Evolutionary conservation across 2,329 filamentous ascomycete genomes (phyloP).

Genomic region (Cadophora malorum): DNA sequence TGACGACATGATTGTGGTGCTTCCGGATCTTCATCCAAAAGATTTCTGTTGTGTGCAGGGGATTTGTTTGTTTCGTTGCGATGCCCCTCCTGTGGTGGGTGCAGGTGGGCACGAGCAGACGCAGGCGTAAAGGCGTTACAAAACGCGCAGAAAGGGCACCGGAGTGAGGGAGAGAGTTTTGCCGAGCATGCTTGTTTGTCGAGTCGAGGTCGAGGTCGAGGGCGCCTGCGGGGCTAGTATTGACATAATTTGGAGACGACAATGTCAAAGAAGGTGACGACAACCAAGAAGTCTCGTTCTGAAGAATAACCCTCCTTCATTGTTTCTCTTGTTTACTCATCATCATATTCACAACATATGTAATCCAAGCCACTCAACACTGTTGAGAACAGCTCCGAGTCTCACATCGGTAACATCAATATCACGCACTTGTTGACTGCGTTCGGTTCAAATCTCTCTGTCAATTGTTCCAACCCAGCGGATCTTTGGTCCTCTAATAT

Average conservation of each 20-base stretch:
- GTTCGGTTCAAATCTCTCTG: not conserved
- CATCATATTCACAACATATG: not conserved
- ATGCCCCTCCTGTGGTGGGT: conserved; percentile 16
- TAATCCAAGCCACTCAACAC: not conserved
- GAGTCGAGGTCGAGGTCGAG: not conserved
- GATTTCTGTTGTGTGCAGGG: conserved; percentile 4
- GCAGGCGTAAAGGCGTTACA: not conserved
- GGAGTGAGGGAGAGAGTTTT: not conserved
- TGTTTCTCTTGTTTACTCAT: not conserved
- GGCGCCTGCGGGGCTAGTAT: conserved; percentile 7
- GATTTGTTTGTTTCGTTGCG: conserved; percentile 4
- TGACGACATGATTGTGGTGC: conserved; percentile 35
- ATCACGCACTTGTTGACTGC: not conserved
- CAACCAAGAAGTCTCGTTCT: not conserved
- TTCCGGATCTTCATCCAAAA: conserved; percentile 32
- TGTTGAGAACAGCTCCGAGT: not conserved
- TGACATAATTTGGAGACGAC: not conserved
- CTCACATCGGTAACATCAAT: not conserved
- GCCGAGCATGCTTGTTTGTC: conserved; percentile 1
- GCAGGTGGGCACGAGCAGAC: not conserved
- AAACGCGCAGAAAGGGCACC: conserved; percentile 11
- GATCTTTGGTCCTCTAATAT: not conserved
- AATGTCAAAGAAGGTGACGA: not conserved
- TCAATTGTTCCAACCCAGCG: not conserved
- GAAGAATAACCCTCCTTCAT: not conserved